Percentiles rank a stretch among this genome's conserved stretches.
Evolutionary conservation across 495 filamentous ascomycete species (phyloP).

Genomic region (Tuber borchii): DNA sequence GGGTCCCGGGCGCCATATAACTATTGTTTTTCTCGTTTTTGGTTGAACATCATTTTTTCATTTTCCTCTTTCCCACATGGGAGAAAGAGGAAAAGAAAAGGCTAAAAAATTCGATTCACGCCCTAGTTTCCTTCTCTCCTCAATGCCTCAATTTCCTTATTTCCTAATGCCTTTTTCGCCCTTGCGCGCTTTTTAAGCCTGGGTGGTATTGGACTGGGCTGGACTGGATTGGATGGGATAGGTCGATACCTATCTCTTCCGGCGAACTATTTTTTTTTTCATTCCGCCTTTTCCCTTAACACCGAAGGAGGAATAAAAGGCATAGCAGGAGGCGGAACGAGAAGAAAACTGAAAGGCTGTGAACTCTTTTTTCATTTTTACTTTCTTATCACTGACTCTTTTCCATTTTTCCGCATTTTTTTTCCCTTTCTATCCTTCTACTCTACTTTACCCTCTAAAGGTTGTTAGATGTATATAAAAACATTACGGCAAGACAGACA

Average conservation of each 20-base stretch:
- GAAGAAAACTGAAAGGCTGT: neutral
- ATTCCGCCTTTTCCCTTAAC: neutral
- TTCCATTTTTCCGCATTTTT: neutral
- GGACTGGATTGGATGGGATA: neutral
- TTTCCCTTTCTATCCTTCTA: neutral
- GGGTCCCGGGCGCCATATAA: neutral
- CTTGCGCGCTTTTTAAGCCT: neutral
- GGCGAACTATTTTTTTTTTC: neutral
- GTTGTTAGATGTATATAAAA: slow-evolving; percentile 3
- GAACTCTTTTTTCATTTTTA: neutral
- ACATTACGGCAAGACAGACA: neutral
- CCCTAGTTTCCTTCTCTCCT: neutral
- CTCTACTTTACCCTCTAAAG: neutral
- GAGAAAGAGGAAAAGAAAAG: neutral
- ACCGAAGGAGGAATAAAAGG: neutral
- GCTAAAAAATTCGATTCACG: neutral
- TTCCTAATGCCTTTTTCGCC: neutral
- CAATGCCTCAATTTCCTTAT: neutral
- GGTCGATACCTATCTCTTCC: neutral
- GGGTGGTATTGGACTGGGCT: neutral
- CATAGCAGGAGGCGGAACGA: neutral
- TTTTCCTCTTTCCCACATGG: neutral
- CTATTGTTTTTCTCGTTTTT: neutral
- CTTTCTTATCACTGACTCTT: neutral
- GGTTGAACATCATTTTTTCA: neutral